These are phyloP conservation scores for Starmerella etchellsii DNA, from an alignment of 805 yeast genomes.

Conservation along the genomic window DNA sequence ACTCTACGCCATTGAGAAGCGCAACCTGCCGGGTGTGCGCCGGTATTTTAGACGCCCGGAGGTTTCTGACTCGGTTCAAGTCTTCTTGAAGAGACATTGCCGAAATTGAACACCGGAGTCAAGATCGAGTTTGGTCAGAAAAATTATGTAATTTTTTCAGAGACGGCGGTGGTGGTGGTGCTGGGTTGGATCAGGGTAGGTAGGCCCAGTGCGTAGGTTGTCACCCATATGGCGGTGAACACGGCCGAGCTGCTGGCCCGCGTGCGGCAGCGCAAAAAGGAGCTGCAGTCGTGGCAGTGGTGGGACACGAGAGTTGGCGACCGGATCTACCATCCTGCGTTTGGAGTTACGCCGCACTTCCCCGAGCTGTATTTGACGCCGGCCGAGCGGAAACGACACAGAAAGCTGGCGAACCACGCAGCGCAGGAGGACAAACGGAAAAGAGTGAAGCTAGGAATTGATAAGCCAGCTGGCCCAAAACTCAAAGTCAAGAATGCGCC, in stretches of 20 bases:
- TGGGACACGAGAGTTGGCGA: conserved; percentile 4
- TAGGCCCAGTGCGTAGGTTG: too few relatives aligned
- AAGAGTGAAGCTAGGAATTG: conserved; percentile 63
- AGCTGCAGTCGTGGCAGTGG: conserved; percentile 9
- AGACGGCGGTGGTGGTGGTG: too few relatives aligned
- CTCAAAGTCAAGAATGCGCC: conserved; percentile 72
- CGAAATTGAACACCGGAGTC: too few relatives aligned
- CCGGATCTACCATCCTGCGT: conserved; percentile 1
- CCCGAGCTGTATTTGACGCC: conserved; percentile 15
- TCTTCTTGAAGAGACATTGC: conserved; percentile 17
- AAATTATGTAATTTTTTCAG: conserved; percentile 11
- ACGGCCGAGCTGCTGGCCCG: conserved; percentile 17
- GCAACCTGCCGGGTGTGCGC: conserved; percentile 41
- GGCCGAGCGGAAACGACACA: conserved; percentile 55
- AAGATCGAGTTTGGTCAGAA: not conserved
- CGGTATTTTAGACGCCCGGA: conserved; percentile 18
- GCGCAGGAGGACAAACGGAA: conserved; percentile 62
- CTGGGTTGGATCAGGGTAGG: too few relatives aligned
- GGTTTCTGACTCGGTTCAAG: conserved; percentile 12
- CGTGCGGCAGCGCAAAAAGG: conserved; percentile 18
- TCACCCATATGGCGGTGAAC: conserved; percentile 1
- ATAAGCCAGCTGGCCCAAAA: conserved; percentile 82
- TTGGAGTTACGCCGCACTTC: conserved; percentile 1
- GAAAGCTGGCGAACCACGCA: conserved; percentile 55
- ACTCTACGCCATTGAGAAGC: conserved; percentile 80